Evolutionary conservation across 495 filamentous ascomycete genomes (phyloP), one percentile per base, ranked within the genome.

Genomic region (Amphirosellinia nigrospora): DNA sequence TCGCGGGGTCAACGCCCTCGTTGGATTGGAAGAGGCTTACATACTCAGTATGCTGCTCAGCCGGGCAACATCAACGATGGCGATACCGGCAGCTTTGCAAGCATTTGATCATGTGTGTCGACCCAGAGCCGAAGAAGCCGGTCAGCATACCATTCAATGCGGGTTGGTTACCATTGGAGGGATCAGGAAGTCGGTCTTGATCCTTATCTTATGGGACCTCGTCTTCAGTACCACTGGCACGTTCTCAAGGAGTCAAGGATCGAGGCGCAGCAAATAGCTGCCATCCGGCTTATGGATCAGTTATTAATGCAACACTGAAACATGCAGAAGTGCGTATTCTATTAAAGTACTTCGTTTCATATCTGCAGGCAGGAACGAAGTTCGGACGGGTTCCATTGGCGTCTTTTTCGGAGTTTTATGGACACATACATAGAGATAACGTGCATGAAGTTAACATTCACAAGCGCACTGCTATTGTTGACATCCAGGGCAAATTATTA

Each of bases 41-140:
- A 45, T 78, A 9, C 74, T 78, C 0, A 71, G 65, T 21, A 71
- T 70, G 5, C 66, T 78, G 0, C 69, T 78, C 41, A 68, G 72
- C 16, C 73, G 74, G 2, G 28, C 70, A 4, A 43, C 73, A 4
- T 73, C 72, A 8, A 74, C 45, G 55, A 69, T 66, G 1, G 75
- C 72, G 0, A 74, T 76, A 23, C 72, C 75, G 15, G 72, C 74
- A 6, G 75, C 75, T 8, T 60, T 78, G 11, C 70, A 71, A 28
- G 75, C 73, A 3, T 78, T 70, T 41, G 75, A 78, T 56, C 70
- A 69, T 11, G 72, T 74, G 4, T 75, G 72, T 32, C 75, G 75
- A 28, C 73, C 75, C 3, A 72, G 75, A 10, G 73, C 75, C 10
- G 75, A 78, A 48, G 62, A 61, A 11, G 75, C 72, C 0, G 60